These are phyloP conservation scores for Areca catechu DNA, from an alignment of 176 grass and related monocot genomes.

Conservation along the genomic window DNA sequence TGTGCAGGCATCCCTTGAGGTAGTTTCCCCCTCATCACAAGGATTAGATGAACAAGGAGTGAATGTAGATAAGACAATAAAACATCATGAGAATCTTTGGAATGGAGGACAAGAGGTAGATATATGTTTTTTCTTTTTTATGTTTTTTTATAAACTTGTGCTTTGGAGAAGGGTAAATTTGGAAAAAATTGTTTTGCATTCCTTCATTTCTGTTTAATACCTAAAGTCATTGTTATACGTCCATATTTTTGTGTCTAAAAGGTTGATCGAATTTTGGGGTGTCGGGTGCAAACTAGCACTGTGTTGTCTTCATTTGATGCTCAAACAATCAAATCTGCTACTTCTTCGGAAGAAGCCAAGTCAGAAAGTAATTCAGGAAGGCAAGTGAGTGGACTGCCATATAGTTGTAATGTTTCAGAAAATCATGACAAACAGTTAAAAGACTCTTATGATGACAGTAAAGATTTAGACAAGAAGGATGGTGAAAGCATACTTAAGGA, in stretches of 20 bases:
- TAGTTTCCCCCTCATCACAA: not conserved
- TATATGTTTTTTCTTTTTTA: too few species aligned
- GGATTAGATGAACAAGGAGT: slow-evolving; percentile 7
- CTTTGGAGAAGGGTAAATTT: too few species aligned
- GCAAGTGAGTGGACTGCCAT: slow-evolving; percentile 12
- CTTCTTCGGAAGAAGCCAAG: slow-evolving; percentile 35
- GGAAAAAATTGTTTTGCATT: too few species aligned
- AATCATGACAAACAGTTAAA: slow-evolving; percentile 2
- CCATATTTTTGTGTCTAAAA: slow-evolving; percentile 30
- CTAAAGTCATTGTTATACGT: not conserved
- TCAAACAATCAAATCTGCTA: slow-evolving; percentile 6
- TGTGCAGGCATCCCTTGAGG: slow-evolving; percentile 9
- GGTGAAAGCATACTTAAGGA: slow-evolving; percentile 8
- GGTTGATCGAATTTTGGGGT: slow-evolving; percentile 89
- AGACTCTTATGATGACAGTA: slow-evolving; percentile 16
- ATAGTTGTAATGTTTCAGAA: slow-evolving; percentile 18
- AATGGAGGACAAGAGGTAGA: slow-evolving; percentile 8
- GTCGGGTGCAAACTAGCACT: slow-evolving; percentile 45
- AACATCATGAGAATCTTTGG: slow-evolving; percentile 5
- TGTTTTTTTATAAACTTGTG: too few species aligned
- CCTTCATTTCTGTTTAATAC: too few species aligned
- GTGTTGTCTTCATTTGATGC: slow-evolving; percentile 6
- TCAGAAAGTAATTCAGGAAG: slow-evolving; percentile 14
- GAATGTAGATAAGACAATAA: slow-evolving; percentile 2
- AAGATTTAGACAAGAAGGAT: slow-evolving; percentile 26